Evolutionary conservation across 1,284 basidiomycete genomes (phyloP).

Genomic region (Ustilago bromivora): DNA sequence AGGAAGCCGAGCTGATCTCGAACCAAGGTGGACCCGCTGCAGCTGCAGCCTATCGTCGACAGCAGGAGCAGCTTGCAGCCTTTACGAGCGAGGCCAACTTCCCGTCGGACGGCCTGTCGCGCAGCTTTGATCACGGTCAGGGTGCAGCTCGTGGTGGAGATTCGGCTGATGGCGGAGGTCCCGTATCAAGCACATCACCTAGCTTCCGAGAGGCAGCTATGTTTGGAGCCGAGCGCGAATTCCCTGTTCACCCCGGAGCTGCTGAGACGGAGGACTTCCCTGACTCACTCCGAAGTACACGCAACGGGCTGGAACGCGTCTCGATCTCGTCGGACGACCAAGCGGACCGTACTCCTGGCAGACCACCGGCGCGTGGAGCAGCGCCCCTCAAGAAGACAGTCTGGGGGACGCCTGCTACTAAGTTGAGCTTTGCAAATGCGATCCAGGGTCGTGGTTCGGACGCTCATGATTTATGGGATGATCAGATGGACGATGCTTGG

Average conservation of each 20-base stretch:
- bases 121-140: slow-evolving; percentile 40
- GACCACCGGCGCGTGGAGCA: slow-evolving; percentile 4
- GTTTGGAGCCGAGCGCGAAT: slow-evolving; percentile 66
- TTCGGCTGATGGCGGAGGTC: slow-evolving; percentile 12
- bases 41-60: slow-evolving; percentile 44
- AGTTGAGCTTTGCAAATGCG: slow-evolving; percentile 46
- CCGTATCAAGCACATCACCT: slow-evolving; percentile 34
- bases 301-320: slow-evolving; percentile 30
- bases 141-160: slow-evolving; percentile 10
- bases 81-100: slow-evolving; percentile 47
- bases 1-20: slow-evolving; percentile 53
- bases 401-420: slow-evolving; percentile 65
- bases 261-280: slow-evolving; percentile 57
- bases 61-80: slow-evolving; percentile 44
- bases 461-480: slow-evolving; percentile 40
- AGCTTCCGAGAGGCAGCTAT: slow-evolving; percentile 65
- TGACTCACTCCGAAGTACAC: slow-evolving; percentile 39
- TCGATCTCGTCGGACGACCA: slow-evolving; percentile 45
- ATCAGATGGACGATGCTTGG: slow-evolving; percentile 67
- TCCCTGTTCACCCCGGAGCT: slow-evolving; percentile 61
- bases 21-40: slow-evolving; percentile 40
- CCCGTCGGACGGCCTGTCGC: slow-evolving; percentile 47
- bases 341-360: slow-evolving; percentile 11
- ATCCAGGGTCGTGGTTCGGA: slow-evolving; percentile 38
- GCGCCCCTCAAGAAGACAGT: slow-evolving; percentile 57